Evolutionary conservation across 208 protist species (phyloP).

Genomic region (Balamuthia mandrillaris): DNA sequence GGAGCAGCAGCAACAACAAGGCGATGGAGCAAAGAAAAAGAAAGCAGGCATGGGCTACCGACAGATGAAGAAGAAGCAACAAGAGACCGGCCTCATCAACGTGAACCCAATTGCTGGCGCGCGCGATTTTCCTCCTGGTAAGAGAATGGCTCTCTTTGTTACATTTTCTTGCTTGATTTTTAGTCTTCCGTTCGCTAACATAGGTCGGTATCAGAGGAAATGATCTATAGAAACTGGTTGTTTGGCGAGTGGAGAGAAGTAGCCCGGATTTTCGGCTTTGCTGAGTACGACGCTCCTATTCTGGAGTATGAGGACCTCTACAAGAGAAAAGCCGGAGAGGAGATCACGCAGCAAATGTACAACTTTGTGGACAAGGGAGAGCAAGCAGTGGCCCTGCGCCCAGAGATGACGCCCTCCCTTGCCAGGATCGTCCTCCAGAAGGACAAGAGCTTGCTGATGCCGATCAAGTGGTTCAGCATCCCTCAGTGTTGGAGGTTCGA

Average conservation of each 20-base stretch:
- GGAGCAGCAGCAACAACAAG: too few relatives aligned
- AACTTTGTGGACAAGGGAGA: conserved; percentile 90
- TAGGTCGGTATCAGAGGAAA: conserved; percentile 72
- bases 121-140: conserved; percentile 86
- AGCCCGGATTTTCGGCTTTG: conserved; percentile 82
- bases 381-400: conserved; percentile 84
- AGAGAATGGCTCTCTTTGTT: background rate
- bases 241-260: conserved; percentile 83
- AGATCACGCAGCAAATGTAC: conserved; percentile 94
- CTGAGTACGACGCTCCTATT: conserved; percentile 93
- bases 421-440: conserved; percentile 70
- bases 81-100: conserved; percentile 65
- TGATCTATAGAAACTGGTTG: conserved; percentile 84
- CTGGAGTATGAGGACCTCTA: conserved; percentile 67
- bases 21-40: too few relatives aligned
- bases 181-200: background rate
- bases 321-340: conserved; percentile 88
- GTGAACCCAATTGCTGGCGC: conserved; percentile 87
- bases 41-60: too few relatives aligned
- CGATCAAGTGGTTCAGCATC: conserved; percentile 91
- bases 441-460: conserved; percentile 81
- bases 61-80: too few relatives aligned
- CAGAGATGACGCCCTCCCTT: conserved; percentile 92
- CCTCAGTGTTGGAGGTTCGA: conserved; percentile 92
- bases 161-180: background rate